Evolutionary conservation across 805 yeast species (phyloP).

Genomic region (Yamadazyma insecticola): DNA sequence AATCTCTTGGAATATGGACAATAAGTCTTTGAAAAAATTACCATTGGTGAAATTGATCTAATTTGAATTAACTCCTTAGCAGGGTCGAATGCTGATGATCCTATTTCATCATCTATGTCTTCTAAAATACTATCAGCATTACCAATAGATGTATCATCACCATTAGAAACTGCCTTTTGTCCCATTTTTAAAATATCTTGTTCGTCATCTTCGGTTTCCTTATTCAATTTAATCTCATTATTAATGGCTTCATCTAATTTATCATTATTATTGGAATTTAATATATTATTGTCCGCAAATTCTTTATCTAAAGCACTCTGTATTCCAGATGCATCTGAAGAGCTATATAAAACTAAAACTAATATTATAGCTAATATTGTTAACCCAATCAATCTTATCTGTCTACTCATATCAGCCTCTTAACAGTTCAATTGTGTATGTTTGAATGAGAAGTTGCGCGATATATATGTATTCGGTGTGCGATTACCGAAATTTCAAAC

Average conservation of each 20-base stretch:
- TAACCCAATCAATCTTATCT: slow-evolving; percentile 8
- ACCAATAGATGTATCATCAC: too few species aligned
- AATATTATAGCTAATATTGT: slow-evolving; percentile 6
- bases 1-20: slow-evolving; percentile 78
- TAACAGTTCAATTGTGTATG: too few species aligned
- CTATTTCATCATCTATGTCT: slow-evolving; percentile 1
- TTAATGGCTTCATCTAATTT: slow-evolving; percentile 37
- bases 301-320: too few species aligned
- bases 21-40: slow-evolving; percentile 48
- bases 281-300: slow-evolving; percentile 15
- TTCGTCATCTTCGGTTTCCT: slow-evolving; percentile 8
- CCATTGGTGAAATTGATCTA: slow-evolving; percentile 58
- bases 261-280: slow-evolving; percentile 32
- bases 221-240: slow-evolving; percentile 19
- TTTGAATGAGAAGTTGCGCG: too few species aligned
- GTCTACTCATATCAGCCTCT: slow-evolving; percentile 7
- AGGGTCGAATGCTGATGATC: slow-evolving; percentile 30
- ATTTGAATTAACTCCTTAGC: slow-evolving; percentile 47
- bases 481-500: too few species aligned
- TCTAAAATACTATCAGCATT: too few species aligned
- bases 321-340: slow-evolving; percentile 3
- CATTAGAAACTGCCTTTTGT: slow-evolving; percentile 8
- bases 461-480: too few species aligned
- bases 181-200: slow-evolving; percentile 4
- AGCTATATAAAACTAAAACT: slow-evolving; percentile 5